phyloP scores from a whole-genome alignment of 345 rosid genomes.

The Gossypium raimondii region DNA sequence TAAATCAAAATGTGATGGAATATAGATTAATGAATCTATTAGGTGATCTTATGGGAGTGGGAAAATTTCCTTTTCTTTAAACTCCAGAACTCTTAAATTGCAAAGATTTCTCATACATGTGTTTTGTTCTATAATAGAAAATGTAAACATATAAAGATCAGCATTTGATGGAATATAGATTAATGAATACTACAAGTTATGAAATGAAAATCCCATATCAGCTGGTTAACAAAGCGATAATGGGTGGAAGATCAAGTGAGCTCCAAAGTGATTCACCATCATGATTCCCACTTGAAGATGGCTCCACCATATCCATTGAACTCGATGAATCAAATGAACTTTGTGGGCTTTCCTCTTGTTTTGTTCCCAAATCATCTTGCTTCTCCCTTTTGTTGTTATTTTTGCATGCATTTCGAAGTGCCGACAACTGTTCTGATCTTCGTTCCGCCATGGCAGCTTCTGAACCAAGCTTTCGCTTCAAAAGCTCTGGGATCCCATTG shows the following conservation, averaged over 20 bases:
- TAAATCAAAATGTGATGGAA: too few species aligned
- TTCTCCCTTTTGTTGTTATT: constrained; percentile 16
- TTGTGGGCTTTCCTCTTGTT: constrained; percentile 21
- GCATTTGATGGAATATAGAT: constrained; percentile 1
- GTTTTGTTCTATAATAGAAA: background rate
- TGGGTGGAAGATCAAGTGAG: constrained; percentile 62
- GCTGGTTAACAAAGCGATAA: constrained; percentile 49
- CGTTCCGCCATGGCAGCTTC: constrained; percentile 23
- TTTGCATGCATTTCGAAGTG: constrained; percentile 36
- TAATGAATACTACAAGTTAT: constrained; percentile 13
- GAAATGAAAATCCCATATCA: background rate
- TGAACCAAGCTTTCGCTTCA: constrained; percentile 37
- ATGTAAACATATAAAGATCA: background rate
- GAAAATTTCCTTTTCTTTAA: background rate
- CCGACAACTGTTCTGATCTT: constrained; percentile 24
- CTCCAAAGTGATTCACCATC: constrained; percentile 57
- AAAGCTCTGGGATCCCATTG: constrained; percentile 54
- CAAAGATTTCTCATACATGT: background rate
- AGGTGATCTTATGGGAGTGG: too few species aligned
- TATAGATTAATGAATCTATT: too few species aligned
- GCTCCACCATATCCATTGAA: constrained; percentile 2
- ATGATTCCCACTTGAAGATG: constrained; percentile 23
- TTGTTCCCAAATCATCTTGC: constrained; percentile 17
- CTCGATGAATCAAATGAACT: constrained; percentile 15
- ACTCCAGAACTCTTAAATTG: background rate